Evolutionary conservation across 1,284 basidiomycete species (phyloP), one percentile per base, ranked within the genome.

Genomic region (Pyrrhoderma noxium): DNA sequence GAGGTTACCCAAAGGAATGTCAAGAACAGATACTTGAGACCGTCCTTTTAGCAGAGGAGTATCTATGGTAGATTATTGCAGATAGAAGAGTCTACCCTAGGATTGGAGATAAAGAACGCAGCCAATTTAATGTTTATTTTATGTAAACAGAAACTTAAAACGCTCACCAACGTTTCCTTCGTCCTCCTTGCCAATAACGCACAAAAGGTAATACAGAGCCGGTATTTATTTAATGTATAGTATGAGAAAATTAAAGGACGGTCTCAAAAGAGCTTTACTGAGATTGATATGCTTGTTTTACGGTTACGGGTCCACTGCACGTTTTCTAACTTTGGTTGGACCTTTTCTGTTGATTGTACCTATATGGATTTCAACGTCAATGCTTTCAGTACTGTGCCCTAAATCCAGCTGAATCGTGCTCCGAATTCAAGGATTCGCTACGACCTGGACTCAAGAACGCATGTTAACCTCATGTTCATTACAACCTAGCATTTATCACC

Each of bases 401-500:
- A 53, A 47, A 49, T 22, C 52, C 43, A 14, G 25, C 21, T 37
- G 48, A 44, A 42, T 51, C 49, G 49, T 53, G 52, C 45, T 42
- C 40, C 36, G 47, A 31, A 41, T 27, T 22, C 45, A 48, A 53
- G 47, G 21, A 38, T 44, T 40, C 44, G 21, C 42, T 43, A 42
- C 41, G 42, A 49, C 18, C 47, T 47, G 40, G 41, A 38, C 47
- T 41, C 25, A 14, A n/a, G 38, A 23, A 48, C 39, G 40, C 52
- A 47, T 47, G 52, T 53, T 38, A 48, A 31, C 47, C 52, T 40
- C 52, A 53, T 49, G 52, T 38, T 36, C 31, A 8, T 35, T 45
- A 51, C 49, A 18, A 11, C 27, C 11, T 31, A 31, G 27, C 27
- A 5, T 31, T 31, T 31, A 31, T 31, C 27, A 31, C 27, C 27